phyloP scores from a whole-genome alignment of 345 rosid species.

The Kernera saxatilis region DNA sequence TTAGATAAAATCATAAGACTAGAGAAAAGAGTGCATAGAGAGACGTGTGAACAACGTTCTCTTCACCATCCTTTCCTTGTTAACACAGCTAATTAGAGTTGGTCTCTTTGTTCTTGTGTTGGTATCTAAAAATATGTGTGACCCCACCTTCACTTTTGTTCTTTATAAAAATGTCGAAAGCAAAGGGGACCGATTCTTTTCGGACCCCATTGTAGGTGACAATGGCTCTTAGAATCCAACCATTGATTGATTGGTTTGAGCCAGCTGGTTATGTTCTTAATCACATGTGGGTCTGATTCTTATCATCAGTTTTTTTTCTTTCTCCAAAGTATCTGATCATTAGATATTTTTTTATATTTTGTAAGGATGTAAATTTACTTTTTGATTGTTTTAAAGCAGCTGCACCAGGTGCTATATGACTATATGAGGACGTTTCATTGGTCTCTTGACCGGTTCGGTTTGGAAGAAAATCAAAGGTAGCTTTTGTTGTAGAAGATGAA shows the following conservation, averaged over 20 bases:
- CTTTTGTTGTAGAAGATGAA: constrained; percentile 27
- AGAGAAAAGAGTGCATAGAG: neutral
- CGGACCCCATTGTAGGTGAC: constrained; percentile 25
- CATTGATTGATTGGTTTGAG: constrained; percentile 20
- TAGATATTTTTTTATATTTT: neutral
- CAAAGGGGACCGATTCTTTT: constrained; percentile 31
- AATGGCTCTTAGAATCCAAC: constrained; percentile 14
- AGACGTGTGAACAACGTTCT: constrained; percentile 18
- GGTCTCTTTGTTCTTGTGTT: constrained; percentile 15
- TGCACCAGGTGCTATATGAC: constrained; percentile 3
- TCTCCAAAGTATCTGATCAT: neutral
- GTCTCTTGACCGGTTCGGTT: constrained; percentile 8
- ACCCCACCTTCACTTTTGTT: constrained; percentile 28
- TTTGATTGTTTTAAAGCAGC: constrained; percentile 6
- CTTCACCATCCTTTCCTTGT: constrained; percentile 19
- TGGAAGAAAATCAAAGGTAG: constrained; percentile 20
- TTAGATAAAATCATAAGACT: neutral
- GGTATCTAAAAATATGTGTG: constrained; percentile 15
- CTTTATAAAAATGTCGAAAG: constrained; percentile 29
- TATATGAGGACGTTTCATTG: constrained; percentile 17
- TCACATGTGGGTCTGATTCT: constrained; percentile 25
- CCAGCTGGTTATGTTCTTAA: constrained; percentile 28
- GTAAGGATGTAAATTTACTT: neutral
- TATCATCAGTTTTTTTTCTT: neutral
- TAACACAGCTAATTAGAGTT: constrained; percentile 28